Evolutionary conservation across 352 stramenopile species (phyloP), one percentile per base, ranked within the genome.

Genomic region (Nothophytophthora sp.): DNA sequence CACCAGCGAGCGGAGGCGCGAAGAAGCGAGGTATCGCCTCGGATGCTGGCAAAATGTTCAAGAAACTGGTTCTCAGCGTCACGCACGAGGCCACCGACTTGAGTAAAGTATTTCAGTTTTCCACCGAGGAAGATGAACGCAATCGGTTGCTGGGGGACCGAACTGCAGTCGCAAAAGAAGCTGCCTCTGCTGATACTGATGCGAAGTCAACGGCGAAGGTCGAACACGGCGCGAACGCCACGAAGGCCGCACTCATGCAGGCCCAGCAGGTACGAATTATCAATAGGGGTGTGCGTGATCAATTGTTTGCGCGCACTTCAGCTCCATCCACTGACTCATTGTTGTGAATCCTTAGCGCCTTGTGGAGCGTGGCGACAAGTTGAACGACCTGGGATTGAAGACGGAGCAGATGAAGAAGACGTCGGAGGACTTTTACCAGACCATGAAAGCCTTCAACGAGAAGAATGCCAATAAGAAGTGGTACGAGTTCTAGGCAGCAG

Each of bases 381-480:
- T 91, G 23, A 72, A 74, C 36, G 81, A 91, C 37, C 42, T 91
- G 23, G 78, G 67, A 11, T 70, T 90, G 18, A 93, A 93, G 53
- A 91, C 81, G 8, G 81, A 93, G 60, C 72, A 86, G 47, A 89
- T 93, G 73, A 90, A 90, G 50, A 76, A 89, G 55, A 85, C 74
- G 16, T 84, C 83, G 2, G 74, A 89, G 29, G 79, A 92, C 41
- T 94, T 94, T 58, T 90, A 90, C 56, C 72, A 86, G 40, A 89
- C 78, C 3, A 94, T 92, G 79, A 87, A 86, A 59, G 81, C 76
- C 13, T 94, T 89, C 47, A 92, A 94, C 66, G 71, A 90, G 38
- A 88, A 90, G 50, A 88, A 90, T 37, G 68, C 76, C 13, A 90
- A 81, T 54, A 92, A 94, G 45, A 94, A 92, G 46, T 92, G 82